phyloP scores from a whole-genome alignment of 176 grass and related monocot genomes.

The Oryza meridionalis region DNA sequence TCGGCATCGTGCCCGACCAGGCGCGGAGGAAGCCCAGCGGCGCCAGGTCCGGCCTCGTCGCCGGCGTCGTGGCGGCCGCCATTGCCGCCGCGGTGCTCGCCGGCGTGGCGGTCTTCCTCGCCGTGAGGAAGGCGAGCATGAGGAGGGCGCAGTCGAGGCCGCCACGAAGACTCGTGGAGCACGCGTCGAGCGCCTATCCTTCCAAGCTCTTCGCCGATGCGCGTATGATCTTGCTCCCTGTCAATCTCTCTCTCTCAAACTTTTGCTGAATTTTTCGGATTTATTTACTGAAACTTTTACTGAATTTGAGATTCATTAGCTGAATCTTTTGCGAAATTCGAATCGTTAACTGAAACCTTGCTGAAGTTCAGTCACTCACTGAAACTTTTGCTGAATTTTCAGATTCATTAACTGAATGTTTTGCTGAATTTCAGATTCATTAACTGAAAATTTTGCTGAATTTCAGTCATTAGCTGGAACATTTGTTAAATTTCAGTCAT shows the following conservation, averaged over 20 bases:
- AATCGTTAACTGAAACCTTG: neutral
- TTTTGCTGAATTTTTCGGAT: neutral
- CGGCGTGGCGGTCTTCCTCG: constrained; percentile 47
- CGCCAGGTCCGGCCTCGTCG: constrained; percentile 33
- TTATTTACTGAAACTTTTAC: neutral
- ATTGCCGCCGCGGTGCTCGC: constrained; percentile 42
- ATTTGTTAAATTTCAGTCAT: neutral
- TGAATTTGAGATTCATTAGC: neutral
- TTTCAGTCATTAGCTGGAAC: neutral
- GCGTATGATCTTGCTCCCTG: constrained; percentile 54
- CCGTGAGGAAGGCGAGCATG: constrained; percentile 46
- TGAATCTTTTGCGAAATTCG: neutral
- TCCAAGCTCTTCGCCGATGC: constrained; percentile 83
- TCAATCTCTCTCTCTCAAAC: neutral
- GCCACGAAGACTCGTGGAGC: constrained; percentile 70
- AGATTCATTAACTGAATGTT: neutral
- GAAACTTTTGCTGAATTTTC: neutral
- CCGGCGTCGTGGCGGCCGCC: constrained; percentile 30
- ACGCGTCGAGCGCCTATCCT: constrained; percentile 83
- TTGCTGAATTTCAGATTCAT: neutral
- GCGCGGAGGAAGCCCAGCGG: constrained; percentile 18
- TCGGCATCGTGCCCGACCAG: constrained; percentile 65
- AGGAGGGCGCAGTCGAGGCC: constrained; percentile 45
- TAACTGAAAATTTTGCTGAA: too few species aligned
- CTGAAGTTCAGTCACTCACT: neutral